Evolutionary conservation across 1,284 basidiomycete genomes (phyloP), one percentile per base, ranked within the genome.

Genomic region (Tylopilus sp.): DNA sequence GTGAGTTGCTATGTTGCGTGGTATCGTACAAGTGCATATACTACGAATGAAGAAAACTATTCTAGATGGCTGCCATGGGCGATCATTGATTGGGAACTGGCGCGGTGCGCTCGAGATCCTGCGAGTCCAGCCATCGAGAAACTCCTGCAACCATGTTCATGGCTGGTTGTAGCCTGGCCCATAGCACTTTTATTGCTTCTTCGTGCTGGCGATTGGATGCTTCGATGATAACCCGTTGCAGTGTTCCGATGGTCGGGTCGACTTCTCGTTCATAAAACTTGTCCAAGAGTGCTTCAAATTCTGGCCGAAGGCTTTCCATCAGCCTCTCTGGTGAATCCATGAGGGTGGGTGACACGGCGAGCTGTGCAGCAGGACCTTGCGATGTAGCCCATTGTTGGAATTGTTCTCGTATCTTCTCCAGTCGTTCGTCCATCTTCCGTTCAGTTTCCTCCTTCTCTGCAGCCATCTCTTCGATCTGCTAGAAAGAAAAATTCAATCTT

Each of bases 111-210:
- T 18, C 21, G 2, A 67, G 58, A 31, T 63, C 61, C 21, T 67
- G 63, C 7, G 65, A 67, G 46, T 63, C 61, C 13, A 63, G 48
- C 61, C 61, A 63, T 34, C 46, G 52, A 19, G 63, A 67, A 44
- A 63, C 64, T 10, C 59, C 61, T 3, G 61, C 56, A 5, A 63
- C 64, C 59, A 65, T 59, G 28, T 64, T 63, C 62, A 64, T 66
- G 4, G 65, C 65, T 15, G 62, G 62, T 35, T 64, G 55, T 23
- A 64, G 54, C 50, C 38, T 58, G 7, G 61, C 61, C 65, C 64
- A 64, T 31, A 64, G 29, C 19, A 60, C 59, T 26, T 42, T 46
- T 6, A 65, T 52, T 18, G 55, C 51, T 19, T 63, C 64, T 40
- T 53, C 51, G 38, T 63, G 64, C 31, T 61, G 51, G 21, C 46